A percentile compares a stretch with the other conserved stretches of the same genome.
Conservation (phyloP, 495 filamentous ascomycete species). For the Hypoxylon cercidicola region DNA sequence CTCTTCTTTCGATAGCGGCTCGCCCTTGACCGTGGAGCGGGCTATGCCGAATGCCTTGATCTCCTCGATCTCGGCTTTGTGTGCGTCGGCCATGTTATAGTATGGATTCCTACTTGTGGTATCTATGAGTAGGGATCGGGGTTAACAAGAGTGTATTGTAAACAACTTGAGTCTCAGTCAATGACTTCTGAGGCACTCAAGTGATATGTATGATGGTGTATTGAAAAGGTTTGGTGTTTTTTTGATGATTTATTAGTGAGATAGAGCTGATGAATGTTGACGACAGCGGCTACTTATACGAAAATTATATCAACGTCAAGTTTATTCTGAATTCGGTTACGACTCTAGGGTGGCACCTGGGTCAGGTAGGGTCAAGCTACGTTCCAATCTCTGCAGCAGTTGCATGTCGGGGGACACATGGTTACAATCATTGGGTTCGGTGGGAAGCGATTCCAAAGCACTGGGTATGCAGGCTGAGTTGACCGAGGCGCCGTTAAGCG, state of each 20-base stretch:
- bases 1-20: constrained; percentile 69
- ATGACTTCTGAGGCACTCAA: constrained; percentile 15
- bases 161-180: constrained; percentile 16
- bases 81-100: constrained; percentile 49
- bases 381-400: constrained; percentile 10
- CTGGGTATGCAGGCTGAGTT: constrained; percentile 21
- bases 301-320: not conserved
- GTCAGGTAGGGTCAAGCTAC: not conserved
- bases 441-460: constrained; percentile 27
- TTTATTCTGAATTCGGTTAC: constrained; percentile 5
- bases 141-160: not conserved
- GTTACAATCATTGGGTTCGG: constrained; percentile 29
- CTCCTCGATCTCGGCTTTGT: constrained; percentile 54
- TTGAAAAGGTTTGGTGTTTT: constrained; percentile 1
- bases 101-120: constrained; percentile 7
- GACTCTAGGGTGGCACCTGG: constrained; percentile 28
- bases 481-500: constrained; percentile 8
- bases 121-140: not conserved
- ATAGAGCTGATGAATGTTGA: constrained; percentile 13
- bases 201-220: not conserved
- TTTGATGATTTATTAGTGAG: constrained; percentile 15
- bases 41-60: constrained; percentile 72
- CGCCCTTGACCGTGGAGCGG: constrained; percentile 68
- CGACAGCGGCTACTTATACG: constrained; percentile 26
- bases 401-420: constrained; percentile 17